These are phyloP conservation scores for Pseudozyma sp. DNA, from an alignment of 1,284 basidiomycete genomes.

Conservation along the genomic window DNA sequence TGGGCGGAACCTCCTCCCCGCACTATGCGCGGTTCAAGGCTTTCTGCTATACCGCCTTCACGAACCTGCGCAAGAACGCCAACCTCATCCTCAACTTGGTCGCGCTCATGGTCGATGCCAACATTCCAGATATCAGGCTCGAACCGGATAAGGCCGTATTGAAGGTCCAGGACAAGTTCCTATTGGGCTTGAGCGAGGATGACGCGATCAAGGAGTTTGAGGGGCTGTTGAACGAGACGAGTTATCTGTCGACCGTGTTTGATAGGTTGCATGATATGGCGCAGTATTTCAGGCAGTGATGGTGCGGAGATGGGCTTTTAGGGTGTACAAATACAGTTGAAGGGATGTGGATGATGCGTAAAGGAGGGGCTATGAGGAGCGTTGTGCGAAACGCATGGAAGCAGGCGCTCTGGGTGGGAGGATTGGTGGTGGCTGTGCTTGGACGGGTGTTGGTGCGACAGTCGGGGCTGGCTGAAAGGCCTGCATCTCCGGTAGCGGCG, in stretches of 20 bases:
- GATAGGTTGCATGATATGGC: slow-evolving; percentile 68
- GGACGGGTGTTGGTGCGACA: not conserved
- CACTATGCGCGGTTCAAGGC: slow-evolving; percentile 94
- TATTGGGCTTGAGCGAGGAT: slow-evolving; percentile 79
- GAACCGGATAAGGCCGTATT: slow-evolving; percentile 75
- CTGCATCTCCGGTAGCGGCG: slow-evolving; percentile 4
- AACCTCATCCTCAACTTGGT: slow-evolving; percentile 97
- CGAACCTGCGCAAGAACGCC: slow-evolving; percentile 89
- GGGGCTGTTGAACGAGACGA: slow-evolving; percentile 90
- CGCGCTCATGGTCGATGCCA: slow-evolving; percentile 96
- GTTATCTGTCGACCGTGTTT: slow-evolving; percentile 90
- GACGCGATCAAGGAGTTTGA: slow-evolving; percentile 95
- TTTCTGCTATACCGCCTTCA: slow-evolving; percentile 95
- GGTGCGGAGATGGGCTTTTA: not conserved
- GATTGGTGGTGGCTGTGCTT: not conserved
- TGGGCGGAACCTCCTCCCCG: slow-evolving; percentile 82
- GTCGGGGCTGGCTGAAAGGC: not conserved
- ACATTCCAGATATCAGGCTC: slow-evolving; percentile 95
- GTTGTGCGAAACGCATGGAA: slow-evolving; percentile 28
- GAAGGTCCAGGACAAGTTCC: slow-evolving; percentile 94
- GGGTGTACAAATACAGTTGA: slow-evolving; percentile 36
- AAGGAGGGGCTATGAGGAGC: not conserved
- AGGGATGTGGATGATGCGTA: not conserved
- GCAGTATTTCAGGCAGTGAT: slow-evolving; percentile 63
- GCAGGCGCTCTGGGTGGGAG: slow-evolving; percentile 27